Evolutionary conservation across 1,284 basidiomycete species (phyloP).

Genomic region (Hymenochaete sp.): DNA sequence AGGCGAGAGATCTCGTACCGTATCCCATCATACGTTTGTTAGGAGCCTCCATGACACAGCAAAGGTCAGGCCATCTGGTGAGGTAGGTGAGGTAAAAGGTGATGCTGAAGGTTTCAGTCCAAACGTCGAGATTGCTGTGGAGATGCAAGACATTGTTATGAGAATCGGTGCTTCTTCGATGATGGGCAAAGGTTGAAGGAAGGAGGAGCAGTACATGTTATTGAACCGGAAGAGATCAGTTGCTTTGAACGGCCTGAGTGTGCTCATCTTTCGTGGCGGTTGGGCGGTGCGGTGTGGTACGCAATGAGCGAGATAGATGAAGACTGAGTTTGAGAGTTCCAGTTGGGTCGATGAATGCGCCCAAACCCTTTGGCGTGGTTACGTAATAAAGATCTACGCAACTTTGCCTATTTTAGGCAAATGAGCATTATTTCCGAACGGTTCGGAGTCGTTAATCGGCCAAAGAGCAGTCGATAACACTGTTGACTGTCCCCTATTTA

Average conservation of each 20-base stretch:
- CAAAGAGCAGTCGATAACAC: too few relatives aligned
- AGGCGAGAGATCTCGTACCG: conserved; percentile 37
- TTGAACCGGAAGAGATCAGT: conserved; percentile 89
- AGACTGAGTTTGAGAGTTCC: too few relatives aligned
- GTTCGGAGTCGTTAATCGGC: too few relatives aligned
- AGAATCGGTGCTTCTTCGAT: not conserved
- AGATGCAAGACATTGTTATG: not conserved
- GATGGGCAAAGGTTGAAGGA: not conserved
- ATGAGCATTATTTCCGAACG: too few relatives aligned
- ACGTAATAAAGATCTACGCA: too few relatives aligned
- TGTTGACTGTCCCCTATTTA: too few relatives aligned
- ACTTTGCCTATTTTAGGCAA: too few relatives aligned
- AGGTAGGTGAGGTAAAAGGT: conserved; percentile 84
- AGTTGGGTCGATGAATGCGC: too few relatives aligned
- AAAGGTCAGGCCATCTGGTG: conserved; percentile 84
- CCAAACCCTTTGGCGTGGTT: too few relatives aligned
- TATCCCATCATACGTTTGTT: conserved; percentile 81
- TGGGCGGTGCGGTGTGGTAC: too few relatives aligned
- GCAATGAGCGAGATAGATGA: too few relatives aligned
- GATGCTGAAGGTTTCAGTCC: conserved; percentile 92
- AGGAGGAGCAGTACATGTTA: conserved; percentile 51
- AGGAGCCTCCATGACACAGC: conserved; percentile 71
- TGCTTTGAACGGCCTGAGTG: conserved; percentile 75
- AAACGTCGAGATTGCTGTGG: conserved; percentile 79
- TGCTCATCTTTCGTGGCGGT: conserved; percentile 47